Conservation (phyloP, 495 filamentous ascomycete species). For the Hypoxylon fragiforme region DNA sequence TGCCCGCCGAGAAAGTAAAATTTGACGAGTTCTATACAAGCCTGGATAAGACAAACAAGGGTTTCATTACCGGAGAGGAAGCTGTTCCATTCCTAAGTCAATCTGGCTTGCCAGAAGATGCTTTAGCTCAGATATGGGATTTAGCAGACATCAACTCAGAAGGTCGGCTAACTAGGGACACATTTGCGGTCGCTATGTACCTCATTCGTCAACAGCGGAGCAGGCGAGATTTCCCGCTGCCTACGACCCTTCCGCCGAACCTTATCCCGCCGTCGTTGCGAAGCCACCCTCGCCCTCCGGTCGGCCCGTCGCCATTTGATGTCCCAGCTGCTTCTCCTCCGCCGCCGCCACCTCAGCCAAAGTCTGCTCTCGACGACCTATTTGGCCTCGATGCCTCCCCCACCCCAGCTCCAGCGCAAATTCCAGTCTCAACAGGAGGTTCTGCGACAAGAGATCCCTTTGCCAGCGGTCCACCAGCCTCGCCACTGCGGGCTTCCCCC, state of each 20-base stretch:
- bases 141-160: conserved; percentile 91
- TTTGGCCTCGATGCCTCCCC: conserved; percentile 81
- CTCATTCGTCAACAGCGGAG: conserved; percentile 85
- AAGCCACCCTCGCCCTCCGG: conserved; percentile 57
- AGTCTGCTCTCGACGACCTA: conserved; percentile 85
- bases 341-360: conserved; percentile 58
- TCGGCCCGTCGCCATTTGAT: conserved; percentile 50
- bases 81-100: conserved; percentile 95
- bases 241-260: conserved; percentile 73
- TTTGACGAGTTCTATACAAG: conserved; percentile 84
- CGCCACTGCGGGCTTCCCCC: conserved; percentile 53
- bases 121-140: conserved; percentile 96
- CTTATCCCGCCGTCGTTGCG: conserved; percentile 91
- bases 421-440: conserved; percentile 71
- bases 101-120: conserved; percentile 85
- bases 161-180: conserved; percentile 80
- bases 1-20: conserved; percentile 75
- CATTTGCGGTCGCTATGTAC: conserved; percentile 98
- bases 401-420: conserved; percentile 58
- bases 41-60: conserved; percentile 75
- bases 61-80: conserved; percentile 87
- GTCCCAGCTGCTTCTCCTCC: conserved; percentile 49
- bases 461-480: conserved; percentile 53
- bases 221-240: conserved; percentile 67
- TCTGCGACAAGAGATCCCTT: conserved; percentile 65